Evolutionary conservation across 257 asterid species (phyloP).

Genomic region (Solanum clarkiae): DNA sequence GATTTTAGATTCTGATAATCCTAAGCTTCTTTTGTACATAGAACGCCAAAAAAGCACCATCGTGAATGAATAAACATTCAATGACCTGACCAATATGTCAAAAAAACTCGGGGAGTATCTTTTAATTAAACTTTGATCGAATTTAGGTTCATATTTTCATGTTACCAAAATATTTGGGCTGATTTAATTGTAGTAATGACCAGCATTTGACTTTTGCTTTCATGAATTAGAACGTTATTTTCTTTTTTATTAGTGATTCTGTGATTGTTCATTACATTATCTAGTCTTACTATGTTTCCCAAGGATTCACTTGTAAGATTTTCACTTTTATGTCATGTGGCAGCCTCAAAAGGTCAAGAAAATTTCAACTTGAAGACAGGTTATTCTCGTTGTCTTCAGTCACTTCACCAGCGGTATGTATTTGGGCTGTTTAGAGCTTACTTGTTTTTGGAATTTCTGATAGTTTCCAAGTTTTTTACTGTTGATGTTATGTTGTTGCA

Average conservation of each 20-base stretch:
- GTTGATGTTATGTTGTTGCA: background rate
- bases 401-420: conserved; percentile 87
- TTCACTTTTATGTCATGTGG: background rate
- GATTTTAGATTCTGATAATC: background rate
- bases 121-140: background rate
- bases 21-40: background rate
- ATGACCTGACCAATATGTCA: background rate
- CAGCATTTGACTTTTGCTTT: background rate
- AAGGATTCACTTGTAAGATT: background rate
- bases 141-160: background rate
- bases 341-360: conserved; percentile 74
- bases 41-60: background rate
- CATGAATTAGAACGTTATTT: background rate
- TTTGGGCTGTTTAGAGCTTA: background rate
- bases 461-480: background rate
- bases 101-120: background rate
- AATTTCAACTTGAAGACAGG: conserved; percentile 78
- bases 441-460: background rate
- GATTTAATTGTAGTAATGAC: background rate
- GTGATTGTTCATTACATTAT: background rate
- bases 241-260: background rate
- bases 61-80: background rate
- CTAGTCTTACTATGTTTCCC: background rate
- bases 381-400: conserved; percentile 83
- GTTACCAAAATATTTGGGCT: background rate